These are phyloP conservation scores for Helminthosporium solani DNA, from an alignment of 2,329 filamentous ascomycete genomes.

Conservation along the genomic window DNA sequence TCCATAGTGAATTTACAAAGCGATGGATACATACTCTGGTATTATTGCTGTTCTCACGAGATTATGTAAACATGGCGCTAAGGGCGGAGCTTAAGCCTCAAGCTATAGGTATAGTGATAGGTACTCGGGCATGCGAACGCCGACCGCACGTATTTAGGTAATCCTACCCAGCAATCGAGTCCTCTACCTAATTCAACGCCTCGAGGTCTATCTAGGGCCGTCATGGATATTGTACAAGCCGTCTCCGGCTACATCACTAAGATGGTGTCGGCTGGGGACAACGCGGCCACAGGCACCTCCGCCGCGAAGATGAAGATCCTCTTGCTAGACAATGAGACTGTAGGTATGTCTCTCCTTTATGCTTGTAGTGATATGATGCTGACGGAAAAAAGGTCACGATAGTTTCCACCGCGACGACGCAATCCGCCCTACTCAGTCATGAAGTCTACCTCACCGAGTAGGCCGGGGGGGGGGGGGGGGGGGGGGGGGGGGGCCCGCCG, in stretches of 20 bases:
- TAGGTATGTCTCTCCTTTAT: slow-evolving; percentile 52
- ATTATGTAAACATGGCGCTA: neutral
- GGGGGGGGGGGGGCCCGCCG: no score
- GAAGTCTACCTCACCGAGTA: slow-evolving; percentile 95
- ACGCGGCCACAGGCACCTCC: slow-evolving; percentile 62
- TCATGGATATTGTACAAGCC: slow-evolving; percentile 91
- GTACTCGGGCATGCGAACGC: no score
- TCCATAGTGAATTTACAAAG: no score
- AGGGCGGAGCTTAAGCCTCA: neutral
- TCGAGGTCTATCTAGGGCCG: slow-evolving; percentile 4
- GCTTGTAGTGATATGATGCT: slow-evolving; percentile 10
- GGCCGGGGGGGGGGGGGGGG: no score
- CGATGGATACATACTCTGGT: no score
- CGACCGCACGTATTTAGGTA: neutral
- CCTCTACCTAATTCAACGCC: slow-evolving; percentile 9
- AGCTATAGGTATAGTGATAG: no score
- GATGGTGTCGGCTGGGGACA: slow-evolving; percentile 86
- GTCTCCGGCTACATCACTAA: slow-evolving; percentile 94
- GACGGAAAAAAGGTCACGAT: slow-evolving; percentile 66
- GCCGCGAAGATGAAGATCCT: slow-evolving; percentile 98
- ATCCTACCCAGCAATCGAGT: neutral
- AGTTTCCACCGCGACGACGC: slow-evolving; percentile 91
- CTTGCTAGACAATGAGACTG: slow-evolving; percentile 87
- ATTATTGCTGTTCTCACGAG: neutral
- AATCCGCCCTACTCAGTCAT: slow-evolving; percentile 90